Evolutionary conservation across 148 eudicot genomes (phyloP).

Genomic region (Nepenthes gracilis): DNA sequence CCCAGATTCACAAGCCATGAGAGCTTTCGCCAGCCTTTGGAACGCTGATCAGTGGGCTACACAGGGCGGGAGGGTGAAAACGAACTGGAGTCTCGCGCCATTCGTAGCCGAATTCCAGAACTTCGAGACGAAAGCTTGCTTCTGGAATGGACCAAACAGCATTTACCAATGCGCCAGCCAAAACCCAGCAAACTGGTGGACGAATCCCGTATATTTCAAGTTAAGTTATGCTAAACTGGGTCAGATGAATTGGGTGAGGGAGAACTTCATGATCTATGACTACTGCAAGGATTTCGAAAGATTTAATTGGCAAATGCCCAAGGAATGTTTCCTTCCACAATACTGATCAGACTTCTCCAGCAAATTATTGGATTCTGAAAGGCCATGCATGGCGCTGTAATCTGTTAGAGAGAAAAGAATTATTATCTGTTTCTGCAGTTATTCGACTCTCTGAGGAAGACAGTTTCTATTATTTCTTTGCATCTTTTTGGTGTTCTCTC

Average conservation of each 20-base stretch:
- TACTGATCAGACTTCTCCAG: neutral
- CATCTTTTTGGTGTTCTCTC: too few species aligned
- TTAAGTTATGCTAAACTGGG: constrained; percentile 18
- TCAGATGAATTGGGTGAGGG: constrained; percentile 27
- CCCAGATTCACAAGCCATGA: constrained; percentile 10
- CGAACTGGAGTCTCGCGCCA: constrained; percentile 9
- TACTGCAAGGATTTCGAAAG: constrained; percentile 33
- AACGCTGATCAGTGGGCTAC: constrained; percentile 18
- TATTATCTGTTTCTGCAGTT: too few species aligned
- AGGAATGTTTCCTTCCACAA: constrained; percentile 28
- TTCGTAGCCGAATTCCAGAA: constrained; percentile 7
- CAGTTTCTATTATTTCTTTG: too few species aligned
- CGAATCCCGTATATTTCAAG: constrained; percentile 7
- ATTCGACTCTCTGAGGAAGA: too few species aligned
- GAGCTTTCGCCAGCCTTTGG: constrained; percentile 10
- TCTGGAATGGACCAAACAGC: constrained; percentile 21
- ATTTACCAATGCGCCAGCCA: constrained; percentile 15
- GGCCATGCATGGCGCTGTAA: too few species aligned
- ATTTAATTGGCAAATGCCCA: constrained; percentile 24
- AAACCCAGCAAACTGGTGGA: constrained; percentile 25
- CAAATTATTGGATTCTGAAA: too few species aligned
- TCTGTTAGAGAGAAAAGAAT: too few species aligned
- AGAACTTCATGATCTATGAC: constrained; percentile 33
- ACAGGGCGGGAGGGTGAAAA: constrained; percentile 9
- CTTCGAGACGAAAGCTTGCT: constrained; percentile 3